Percentiles rank a stretch among this genome's conserved stretches.
Evolutionary conservation across 2,329 filamentous ascomycete genomes (phyloP).

Genomic region (Pseudovirgaria hyperparasitica): DNA sequence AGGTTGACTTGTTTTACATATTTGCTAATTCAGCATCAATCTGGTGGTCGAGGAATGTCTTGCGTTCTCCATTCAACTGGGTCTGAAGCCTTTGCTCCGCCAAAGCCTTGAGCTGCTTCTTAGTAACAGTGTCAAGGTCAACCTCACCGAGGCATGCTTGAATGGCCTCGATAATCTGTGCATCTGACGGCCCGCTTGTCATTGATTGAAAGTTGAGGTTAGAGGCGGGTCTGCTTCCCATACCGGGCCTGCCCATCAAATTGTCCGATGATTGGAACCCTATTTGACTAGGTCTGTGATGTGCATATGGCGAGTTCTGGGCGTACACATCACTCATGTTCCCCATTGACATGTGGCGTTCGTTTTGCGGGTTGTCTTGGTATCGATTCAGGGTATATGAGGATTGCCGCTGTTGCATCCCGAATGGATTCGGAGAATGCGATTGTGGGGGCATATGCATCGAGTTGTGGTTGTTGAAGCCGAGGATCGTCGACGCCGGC

Average conservation of each 20-base stretch:
- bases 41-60: slow-evolving; percentile 78
- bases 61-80: slow-evolving; percentile 73
- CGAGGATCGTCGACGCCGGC: slow-evolving; percentile 73
- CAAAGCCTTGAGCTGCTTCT: slow-evolving; percentile 79
- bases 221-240: slow-evolving; percentile 41
- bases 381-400: slow-evolving; percentile 56
- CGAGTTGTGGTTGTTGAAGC: slow-evolving; percentile 59
- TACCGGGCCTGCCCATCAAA: slow-evolving; percentile 35
- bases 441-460: slow-evolving; percentile 62
- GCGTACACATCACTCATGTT: slow-evolving; percentile 34
- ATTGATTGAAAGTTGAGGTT: slow-evolving; percentile 46
- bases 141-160: slow-evolving; percentile 73
- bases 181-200: slow-evolving; percentile 59
- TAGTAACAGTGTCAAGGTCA: slow-evolving; percentile 92
- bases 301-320: slow-evolving; percentile 22
- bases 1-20: slow-evolving; percentile 50
- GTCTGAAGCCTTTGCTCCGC: slow-evolving; percentile 90
- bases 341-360: slow-evolving; percentile 48
- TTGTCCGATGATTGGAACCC: slow-evolving; percentile 30
- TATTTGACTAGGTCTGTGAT: slow-evolving; percentile 21
- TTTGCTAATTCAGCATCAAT: slow-evolving; percentile 90
- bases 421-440: slow-evolving; percentile 64
- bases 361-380: slow-evolving; percentile 47
- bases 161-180: slow-evolving; percentile 71
- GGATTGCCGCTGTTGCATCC: slow-evolving; percentile 54